phyloP scores from a whole-genome alignment of 108 stramenopile genomes.

The Nitzschia putrida region DNA sequence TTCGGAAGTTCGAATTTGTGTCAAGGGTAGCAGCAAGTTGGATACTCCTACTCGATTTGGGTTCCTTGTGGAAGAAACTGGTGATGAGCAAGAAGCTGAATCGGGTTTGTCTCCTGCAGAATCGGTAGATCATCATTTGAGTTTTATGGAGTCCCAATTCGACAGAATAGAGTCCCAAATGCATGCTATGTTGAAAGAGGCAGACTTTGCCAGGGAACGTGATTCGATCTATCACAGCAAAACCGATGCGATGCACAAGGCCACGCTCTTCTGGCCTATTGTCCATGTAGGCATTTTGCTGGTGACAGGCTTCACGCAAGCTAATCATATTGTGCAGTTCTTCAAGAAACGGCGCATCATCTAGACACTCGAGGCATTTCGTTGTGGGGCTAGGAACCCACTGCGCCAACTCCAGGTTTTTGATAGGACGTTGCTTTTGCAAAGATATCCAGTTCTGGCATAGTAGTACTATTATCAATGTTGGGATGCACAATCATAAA shows the following conservation, averaged over 20 bases:
- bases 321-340: conserved; percentile 77
- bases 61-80: conserved; percentile 44
- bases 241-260: conserved; percentile 71
- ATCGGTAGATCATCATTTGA: conserved; percentile 54
- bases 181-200: conserved; percentile 64
- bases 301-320: conserved; percentile 83
- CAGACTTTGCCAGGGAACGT: conserved; percentile 72
- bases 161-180: conserved; percentile 51
- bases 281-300: conserved; percentile 73
- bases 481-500: no score
- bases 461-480: no score
- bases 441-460: background rate
- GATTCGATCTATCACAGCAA: conserved; percentile 78
- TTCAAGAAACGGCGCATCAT: conserved; percentile 78
- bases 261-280: conserved; percentile 86
- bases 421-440: background rate
- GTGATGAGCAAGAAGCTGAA: conserved; percentile 9
- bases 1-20: conserved; percentile 32
- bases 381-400: no score
- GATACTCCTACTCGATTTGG: conserved; percentile 27
- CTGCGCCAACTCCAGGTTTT: no score
- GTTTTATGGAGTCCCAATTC: conserved; percentile 68
- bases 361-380: conserved; percentile 18
- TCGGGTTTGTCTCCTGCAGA: conserved; percentile 9
- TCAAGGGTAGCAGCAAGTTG: conserved; percentile 15